These are phyloP conservation scores for Astrephomene gubernaculifera DNA, from an alignment of 139 green algal species.

Conservation along the genomic window DNA sequence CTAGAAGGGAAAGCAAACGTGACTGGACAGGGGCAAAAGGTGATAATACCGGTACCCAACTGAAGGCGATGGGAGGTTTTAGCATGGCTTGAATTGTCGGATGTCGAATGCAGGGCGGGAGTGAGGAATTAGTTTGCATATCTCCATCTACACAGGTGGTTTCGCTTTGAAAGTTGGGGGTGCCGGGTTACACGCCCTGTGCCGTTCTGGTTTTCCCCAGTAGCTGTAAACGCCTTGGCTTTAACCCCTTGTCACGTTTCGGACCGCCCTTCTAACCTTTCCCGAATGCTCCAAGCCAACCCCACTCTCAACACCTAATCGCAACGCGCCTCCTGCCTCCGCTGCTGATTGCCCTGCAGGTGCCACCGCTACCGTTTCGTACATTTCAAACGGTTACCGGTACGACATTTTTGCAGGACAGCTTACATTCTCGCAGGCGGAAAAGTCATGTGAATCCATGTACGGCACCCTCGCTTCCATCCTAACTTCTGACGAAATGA, in stretches of 20 bases:
- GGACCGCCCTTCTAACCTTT: neutral
- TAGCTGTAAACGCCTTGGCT: neutral
- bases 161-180: too few relatives aligned
- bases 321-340: neutral
- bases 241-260: neutral
- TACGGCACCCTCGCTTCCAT: neutral
- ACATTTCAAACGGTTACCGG: neutral
- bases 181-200: too few relatives aligned
- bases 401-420: neutral
- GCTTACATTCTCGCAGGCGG: neutral
- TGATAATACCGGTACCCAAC: too few relatives aligned
- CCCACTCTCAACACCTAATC: neutral
- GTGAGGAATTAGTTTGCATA: too few relatives aligned
- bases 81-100: neutral
- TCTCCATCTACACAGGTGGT: too few relatives aligned
- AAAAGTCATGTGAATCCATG: neutral
- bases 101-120: too few relatives aligned
- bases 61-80: neutral
- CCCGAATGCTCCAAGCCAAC: neutral
- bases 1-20: neutral
- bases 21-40: too few relatives aligned
- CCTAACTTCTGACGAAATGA: neutral
- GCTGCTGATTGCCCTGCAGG: neutral
- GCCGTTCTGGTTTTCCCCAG: neutral
- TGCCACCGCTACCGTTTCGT: neutral